Evolutionary conservation across 345 rosid genomes (phyloP), one percentile per base, ranked within the genome.

Genomic region (Dovyalis caffra): DNA sequence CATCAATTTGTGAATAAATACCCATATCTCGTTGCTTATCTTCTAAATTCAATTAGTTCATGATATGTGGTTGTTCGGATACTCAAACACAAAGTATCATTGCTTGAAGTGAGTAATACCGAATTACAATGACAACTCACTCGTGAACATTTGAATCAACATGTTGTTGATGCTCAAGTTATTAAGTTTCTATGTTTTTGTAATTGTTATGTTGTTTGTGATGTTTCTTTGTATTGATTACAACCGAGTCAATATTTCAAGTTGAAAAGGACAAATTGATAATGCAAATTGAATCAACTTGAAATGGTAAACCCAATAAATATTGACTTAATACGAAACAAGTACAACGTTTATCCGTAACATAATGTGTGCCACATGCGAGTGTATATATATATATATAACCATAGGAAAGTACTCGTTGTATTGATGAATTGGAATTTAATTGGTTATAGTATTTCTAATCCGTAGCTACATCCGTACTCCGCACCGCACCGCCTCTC

Each of bases 141-240:
- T 8, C 90, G 90, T 71, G 93, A 95, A 74, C 93, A 91, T 83
- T 87, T 87, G 71, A 77, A 86, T 74, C 91, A 93, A 72, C 83
- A 85, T 68, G 98, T 98, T 75, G 68, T 87, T 76, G 90, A 90
- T 79, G 93, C 97, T 69, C 98, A 95, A 97, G 99, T 93, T 80
- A 75, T 45, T 73, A 69, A 53, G 73, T 35, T 66, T 33, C 28
- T 29, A 43, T 43, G 70, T 58, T 38, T 73, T 1, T 35, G 8
- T 64, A 68, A 64, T 67, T 25, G 26, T 8, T 25, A 6, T 35
- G 31, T 45, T 51, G 63, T 18, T 25, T 9, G 35, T 32, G 15
- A 57, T 64, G 14, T 62, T 62, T 26, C 26, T 63, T 28, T 26
- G 23, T 0, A 14, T 23, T 6, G 66, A 25, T 33, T 35, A 64